These are phyloP conservation scores for Casuarina equisetifolia DNA, from an alignment of 306 rosid species.

Conservation along the genomic window DNA sequence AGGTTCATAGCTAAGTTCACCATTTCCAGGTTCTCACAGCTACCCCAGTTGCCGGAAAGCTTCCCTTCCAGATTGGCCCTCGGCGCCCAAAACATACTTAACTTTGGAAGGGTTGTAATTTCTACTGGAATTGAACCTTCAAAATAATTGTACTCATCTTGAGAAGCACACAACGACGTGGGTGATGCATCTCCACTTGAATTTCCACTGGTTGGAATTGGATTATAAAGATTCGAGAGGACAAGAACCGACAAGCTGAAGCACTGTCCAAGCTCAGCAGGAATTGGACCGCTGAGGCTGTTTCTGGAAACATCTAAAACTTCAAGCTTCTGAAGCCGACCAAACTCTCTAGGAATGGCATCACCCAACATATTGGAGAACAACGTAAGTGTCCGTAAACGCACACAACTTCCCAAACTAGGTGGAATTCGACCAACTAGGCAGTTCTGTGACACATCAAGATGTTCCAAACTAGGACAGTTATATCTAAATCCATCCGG, in stretches of 20 bases:
- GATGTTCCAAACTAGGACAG: constrained; percentile 75
- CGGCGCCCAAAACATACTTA: constrained; percentile 80
- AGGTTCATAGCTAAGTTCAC: constrained; percentile 71
- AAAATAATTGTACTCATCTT: constrained; percentile 68
- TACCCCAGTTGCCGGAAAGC: constrained; percentile 62
- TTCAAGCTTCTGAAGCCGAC: constrained; percentile 55
- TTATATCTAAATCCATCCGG: constrained; percentile 57
- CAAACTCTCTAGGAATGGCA: constrained; percentile 61
- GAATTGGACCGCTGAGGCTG: constrained; percentile 66
- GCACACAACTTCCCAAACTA: constrained; percentile 70
- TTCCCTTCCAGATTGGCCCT: constrained; percentile 62
- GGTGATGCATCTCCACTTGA: constrained; percentile 25
- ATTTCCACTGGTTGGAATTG: constrained; percentile 29
- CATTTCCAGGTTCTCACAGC: constrained; percentile 71
- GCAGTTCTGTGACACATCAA: constrained; percentile 75
- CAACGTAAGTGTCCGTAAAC: constrained; percentile 53
- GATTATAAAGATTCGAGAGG: constrained; percentile 65
- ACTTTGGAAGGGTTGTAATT: constrained; percentile 59
- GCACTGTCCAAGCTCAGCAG: constrained; percentile 69
- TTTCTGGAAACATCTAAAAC: constrained; percentile 87
- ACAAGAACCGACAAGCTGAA: constrained; percentile 62
- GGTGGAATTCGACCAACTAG: constrained; percentile 51
- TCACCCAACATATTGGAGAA: constrained; percentile 73
- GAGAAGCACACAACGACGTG: constrained; percentile 40
- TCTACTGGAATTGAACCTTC: constrained; percentile 63